A percentile compares a stretch with the other conserved stretches of the same genome.
phyloP scores from a whole-genome alignment of 306 rosid genomes.

The Pyrus communis region DNA sequence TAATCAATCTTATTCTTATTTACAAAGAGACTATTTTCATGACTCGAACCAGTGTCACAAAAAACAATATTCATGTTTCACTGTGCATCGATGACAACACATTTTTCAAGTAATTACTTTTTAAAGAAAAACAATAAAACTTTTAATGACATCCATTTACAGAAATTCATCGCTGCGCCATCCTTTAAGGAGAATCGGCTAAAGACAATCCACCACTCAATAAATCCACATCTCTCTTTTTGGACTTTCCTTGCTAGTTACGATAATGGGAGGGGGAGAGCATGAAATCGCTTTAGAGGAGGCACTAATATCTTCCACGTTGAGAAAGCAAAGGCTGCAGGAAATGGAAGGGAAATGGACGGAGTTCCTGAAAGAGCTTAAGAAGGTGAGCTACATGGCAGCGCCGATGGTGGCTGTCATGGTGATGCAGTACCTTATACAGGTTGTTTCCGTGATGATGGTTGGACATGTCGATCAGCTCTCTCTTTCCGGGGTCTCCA shows the following conservation, averaged over 20 bases:
- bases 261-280: not conserved
- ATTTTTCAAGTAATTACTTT: too few species aligned
- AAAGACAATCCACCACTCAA: not conserved
- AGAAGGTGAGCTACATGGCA: constrained; percentile 13
- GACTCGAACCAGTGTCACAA: too few species aligned
- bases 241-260: not conserved
- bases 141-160: not conserved
- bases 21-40: too few species aligned
- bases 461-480: constrained; percentile 19
- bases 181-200: not conserved
- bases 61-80: too few species aligned
- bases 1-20: accelerated
- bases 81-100: too few species aligned
- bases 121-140: too few species aligned
- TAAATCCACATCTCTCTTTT: not conserved
- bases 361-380: constrained; percentile 2
- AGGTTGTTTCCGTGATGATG: constrained; percentile 9
- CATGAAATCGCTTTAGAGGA: not conserved
- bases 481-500: constrained; percentile 16
- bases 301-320: not conserved
- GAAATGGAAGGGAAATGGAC: not conserved
- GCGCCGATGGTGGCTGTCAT: constrained; percentile 17
- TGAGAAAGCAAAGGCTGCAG: not conserved
- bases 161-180: not conserved
- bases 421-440: constrained; percentile 7